These are phyloP conservation scores for Lodderomyces oxycetoniae DNA, from an alignment of 1,139 yeast genomes.

Conservation along the genomic window DNA sequence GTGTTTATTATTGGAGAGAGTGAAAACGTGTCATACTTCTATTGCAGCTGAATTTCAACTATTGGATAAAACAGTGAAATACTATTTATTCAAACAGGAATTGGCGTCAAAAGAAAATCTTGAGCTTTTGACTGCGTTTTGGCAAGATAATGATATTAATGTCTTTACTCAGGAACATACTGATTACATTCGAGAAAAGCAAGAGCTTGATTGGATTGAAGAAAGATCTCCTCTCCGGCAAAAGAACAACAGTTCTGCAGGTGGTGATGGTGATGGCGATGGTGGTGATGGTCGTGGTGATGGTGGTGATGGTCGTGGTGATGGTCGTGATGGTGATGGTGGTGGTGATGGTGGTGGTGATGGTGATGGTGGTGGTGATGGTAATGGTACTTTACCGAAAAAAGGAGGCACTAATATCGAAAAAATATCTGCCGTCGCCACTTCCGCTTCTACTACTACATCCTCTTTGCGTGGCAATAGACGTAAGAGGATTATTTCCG, in stretches of 20 bases:
- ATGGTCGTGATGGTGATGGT: no score
- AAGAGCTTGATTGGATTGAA: no score
- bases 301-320: no score
- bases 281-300: no score
- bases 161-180: background rate
- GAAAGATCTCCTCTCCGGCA: no score
- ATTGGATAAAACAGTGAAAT: background rate
- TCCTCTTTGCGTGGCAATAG: no score
- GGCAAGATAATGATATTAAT: background rate
- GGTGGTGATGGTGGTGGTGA: background rate
- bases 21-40: background rate
- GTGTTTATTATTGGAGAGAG: background rate
- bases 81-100: background rate
- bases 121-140: background rate
- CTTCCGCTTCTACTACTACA: no score
- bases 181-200: background rate
- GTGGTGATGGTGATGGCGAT: no score
- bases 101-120: background rate
- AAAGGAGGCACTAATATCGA: background rate
- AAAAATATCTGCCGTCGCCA: no score
- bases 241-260: no score
- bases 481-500: no score
- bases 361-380: background rate
- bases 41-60: background rate
- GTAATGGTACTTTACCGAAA: background rate